These are phyloP conservation scores for Penicillium capsulatum DNA, from an alignment of 2,329 filamentous ascomycete genomes.

Conservation along the genomic window DNA sequence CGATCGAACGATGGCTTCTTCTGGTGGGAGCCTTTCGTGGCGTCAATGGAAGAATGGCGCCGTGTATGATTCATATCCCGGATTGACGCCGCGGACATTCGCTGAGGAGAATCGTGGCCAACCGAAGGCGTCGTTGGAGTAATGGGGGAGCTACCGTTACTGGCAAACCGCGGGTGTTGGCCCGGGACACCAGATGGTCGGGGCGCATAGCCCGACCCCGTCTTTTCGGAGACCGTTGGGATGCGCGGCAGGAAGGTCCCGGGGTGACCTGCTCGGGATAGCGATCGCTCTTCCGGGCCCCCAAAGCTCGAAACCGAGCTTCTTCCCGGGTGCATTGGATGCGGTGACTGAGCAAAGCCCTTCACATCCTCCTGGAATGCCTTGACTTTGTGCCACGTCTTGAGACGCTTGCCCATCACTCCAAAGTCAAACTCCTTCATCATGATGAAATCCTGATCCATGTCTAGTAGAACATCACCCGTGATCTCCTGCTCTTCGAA, in stretches of 20 bases:
- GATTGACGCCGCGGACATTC: slow-evolving; percentile 76
- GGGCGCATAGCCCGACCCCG: slow-evolving; percentile 23
- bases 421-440: slow-evolving; percentile 94
- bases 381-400: slow-evolving; percentile 97
- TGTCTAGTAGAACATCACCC: slow-evolving; percentile 85
- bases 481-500: slow-evolving; percentile 95
- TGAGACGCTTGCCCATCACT: slow-evolving; percentile 80
- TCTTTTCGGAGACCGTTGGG: slow-evolving; percentile 38
- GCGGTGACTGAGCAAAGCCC: slow-evolving; percentile 47
- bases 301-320: slow-evolving; percentile 41
- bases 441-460: slow-evolving; percentile 93
- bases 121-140: slow-evolving; percentile 43
- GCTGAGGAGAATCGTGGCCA: slow-evolving; percentile 40
- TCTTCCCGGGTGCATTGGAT: slow-evolving; percentile 25
- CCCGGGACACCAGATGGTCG: slow-evolving; percentile 25
- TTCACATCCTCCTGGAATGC: slow-evolving; percentile 81
- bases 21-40: slow-evolving; percentile 50
- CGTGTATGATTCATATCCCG: slow-evolving; percentile 78
- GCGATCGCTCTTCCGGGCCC: slow-evolving; percentile 46
- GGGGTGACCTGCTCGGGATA: slow-evolving; percentile 37
- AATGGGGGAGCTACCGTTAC: slow-evolving; percentile 42
- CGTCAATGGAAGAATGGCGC: slow-evolving; percentile 83
- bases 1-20: slow-evolving; percentile 58
- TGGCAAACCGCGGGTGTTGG: slow-evolving; percentile 31
- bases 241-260: slow-evolving; percentile 44